Conservation (phyloP, 306 rosid genomes). For the Vigna reflexopilosa region DNA sequence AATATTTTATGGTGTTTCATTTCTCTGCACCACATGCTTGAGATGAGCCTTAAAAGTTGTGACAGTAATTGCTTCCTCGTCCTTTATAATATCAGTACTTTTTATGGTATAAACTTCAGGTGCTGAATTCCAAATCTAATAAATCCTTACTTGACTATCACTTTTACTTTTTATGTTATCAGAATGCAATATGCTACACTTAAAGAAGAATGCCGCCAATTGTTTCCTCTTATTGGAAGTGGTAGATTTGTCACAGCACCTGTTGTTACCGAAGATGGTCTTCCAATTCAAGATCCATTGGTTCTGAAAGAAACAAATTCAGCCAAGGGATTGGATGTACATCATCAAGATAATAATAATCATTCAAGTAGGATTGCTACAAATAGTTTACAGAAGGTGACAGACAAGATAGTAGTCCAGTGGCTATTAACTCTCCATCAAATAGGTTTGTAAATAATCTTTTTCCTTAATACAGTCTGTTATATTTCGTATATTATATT, state of each 20-base stretch:
- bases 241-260: constrained; percentile 95
- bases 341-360: constrained; percentile 48
- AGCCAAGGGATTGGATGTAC: constrained; percentile 50
- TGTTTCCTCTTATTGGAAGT: constrained; percentile 95
- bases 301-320: constrained; percentile 72
- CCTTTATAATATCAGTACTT: constrained; percentile 4
- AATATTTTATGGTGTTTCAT: not conserved
- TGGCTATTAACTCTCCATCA: constrained; percentile 99
- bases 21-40: constrained; percentile 12
- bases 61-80: constrained; percentile 22
- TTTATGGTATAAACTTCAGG: not conserved
- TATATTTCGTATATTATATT: constrained; percentile 5
- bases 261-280: constrained; percentile 81
- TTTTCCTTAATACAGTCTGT: not conserved
- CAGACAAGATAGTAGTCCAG: constrained; percentile 77
- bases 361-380: constrained; percentile 44
- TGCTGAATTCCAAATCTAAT: constrained; percentile 2
- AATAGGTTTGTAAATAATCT: constrained; percentile 71
- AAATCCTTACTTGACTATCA: constrained; percentile 28
- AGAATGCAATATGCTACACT: constrained; percentile 81
- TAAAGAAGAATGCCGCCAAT: constrained; percentile 85
- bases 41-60: constrained; percentile 24
- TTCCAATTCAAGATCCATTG: constrained; percentile 80
- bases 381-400: constrained; percentile 55
- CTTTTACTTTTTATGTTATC: constrained; percentile 42